A percentile compares a stretch with the other conserved stretches of the same genome.
Conservation (phyloP, 2,329 filamentous ascomycete species). For the Coleophoma cylindrospora region DNA sequence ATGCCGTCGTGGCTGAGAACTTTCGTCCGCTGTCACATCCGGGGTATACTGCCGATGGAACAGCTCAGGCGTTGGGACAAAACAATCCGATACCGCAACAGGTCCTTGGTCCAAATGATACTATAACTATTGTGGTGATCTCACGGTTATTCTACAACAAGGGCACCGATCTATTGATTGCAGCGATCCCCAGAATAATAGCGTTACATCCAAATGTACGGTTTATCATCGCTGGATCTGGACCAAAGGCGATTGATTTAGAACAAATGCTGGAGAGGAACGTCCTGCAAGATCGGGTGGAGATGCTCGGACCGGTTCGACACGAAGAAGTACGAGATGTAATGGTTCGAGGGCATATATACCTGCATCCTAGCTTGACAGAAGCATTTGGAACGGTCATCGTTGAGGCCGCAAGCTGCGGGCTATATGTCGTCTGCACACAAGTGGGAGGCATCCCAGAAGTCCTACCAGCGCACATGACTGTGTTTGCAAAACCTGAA, state of each 20-base stretch:
- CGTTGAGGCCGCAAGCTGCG: slow-evolving; percentile 93
- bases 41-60: slow-evolving; percentile 34
- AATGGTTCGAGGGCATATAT: slow-evolving; percentile 95
- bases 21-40: slow-evolving; percentile 68
- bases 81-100: slow-evolving; percentile 48
- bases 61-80: slow-evolving; percentile 19
- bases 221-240: slow-evolving; percentile 94
- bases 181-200: slow-evolving; percentile 88
- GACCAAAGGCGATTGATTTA: slow-evolving; percentile 93
- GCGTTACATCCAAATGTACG: slow-evolving; percentile 86
- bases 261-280: slow-evolving; percentile 98
- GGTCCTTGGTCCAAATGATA: slow-evolving; percentile 72
- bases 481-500: slow-evolving; percentile 92
- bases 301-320: slow-evolving; percentile 84
- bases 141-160: slow-evolving; percentile 99
- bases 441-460: slow-evolving; percentile 96
- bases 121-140: slow-evolving; percentile 94
- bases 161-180: slow-evolving; percentile 93
- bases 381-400: slow-evolving; percentile 98
- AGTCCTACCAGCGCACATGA: slow-evolving; percentile 94
- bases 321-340: slow-evolving; percentile 97
- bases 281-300: slow-evolving; percentile 87
- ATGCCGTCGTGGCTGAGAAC: slow-evolving; percentile 94
- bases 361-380: slow-evolving; percentile 89
- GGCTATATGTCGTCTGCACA: slow-evolving; percentile 93